Percentiles rank a stretch among this genome's conserved stretches.
phyloP scores from a whole-genome alignment of 2,329 filamentous ascomycete species.

The Neurospora sp. region DNA sequence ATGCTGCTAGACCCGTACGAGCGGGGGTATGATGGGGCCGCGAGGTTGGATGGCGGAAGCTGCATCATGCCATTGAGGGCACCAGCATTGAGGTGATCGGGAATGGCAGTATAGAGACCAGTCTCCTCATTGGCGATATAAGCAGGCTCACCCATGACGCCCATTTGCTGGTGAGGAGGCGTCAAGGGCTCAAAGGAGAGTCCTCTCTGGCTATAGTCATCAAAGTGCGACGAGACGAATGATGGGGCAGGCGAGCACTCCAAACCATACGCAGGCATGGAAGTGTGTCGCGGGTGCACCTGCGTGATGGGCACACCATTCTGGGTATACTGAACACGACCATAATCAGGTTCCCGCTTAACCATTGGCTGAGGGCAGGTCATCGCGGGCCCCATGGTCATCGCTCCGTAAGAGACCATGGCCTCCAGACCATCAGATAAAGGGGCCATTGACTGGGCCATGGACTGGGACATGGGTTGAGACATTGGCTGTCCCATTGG shows the following conservation, averaged over 20 bases:
- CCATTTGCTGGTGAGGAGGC: conserved; percentile 80
- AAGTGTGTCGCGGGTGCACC: conserved; percentile 84
- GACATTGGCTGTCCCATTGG: not conserved
- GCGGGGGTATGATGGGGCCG: conserved; percentile 69
- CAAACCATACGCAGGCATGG: conserved; percentile 91
- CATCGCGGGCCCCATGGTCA: conserved; percentile 60
- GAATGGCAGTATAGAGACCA: conserved; percentile 88
- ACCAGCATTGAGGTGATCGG: conserved; percentile 61
- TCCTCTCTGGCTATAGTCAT: conserved; percentile 94
- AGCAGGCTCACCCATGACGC: conserved; percentile 76
- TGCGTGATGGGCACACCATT: conserved; percentile 79
- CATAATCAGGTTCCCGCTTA: conserved; percentile 83
- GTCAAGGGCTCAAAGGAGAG: conserved; percentile 96
- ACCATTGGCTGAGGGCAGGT: conserved; percentile 52
- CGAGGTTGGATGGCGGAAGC: conserved; percentile 75
- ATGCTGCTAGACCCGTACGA: conserved; percentile 60
- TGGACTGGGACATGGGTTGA: not conserved
- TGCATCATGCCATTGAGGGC: conserved; percentile 87
- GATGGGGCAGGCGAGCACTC: conserved; percentile 97
- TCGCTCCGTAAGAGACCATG: conserved; percentile 60
- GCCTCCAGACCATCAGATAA: conserved; percentile 58
- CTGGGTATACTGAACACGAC: conserved; percentile 79
- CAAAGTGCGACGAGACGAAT: conserved; percentile 96
- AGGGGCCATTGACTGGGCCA: conserved; percentile 32
- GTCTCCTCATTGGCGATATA: conserved; percentile 99